Evolutionary conservation across 176 grass and related monocot species (phyloP).

Genomic region (Aechmea fasciata): DNA sequence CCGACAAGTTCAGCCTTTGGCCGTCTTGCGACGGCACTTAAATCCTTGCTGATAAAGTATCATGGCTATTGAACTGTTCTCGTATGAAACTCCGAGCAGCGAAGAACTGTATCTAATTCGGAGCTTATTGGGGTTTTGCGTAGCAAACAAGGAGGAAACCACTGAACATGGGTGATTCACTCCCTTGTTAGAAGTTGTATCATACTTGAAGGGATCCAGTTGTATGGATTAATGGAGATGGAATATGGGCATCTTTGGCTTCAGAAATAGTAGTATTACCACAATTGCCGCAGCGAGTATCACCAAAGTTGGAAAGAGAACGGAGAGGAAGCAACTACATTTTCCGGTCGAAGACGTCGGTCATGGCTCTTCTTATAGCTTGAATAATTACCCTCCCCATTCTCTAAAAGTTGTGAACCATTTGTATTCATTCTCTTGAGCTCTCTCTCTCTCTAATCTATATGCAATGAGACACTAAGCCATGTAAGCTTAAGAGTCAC

Average conservation of each 20-base stretch:
- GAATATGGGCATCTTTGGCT: conserved; percentile 72
- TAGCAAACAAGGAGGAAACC: conserved; percentile 49
- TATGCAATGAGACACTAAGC: conserved; percentile 10
- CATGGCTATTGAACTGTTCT: conserved; percentile 41
- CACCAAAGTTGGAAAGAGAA: conserved; percentile 33
- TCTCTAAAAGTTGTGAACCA: conserved; percentile 2
- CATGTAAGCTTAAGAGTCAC: conserved; percentile 18
- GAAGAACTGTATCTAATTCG: conserved; percentile 63
- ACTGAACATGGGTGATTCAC: conserved; percentile 42
- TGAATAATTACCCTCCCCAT: neutral
- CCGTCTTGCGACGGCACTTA: no score
- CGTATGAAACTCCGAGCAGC: conserved; percentile 45
- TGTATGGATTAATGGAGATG: conserved; percentile 54
- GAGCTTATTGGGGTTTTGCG: conserved; percentile 63
- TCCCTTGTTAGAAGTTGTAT: conserved; percentile 15
- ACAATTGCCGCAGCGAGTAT: conserved; percentile 29
- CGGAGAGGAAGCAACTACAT: conserved; percentile 36
- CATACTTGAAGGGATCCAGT: conserved; percentile 29
- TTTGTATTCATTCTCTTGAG: conserved; percentile 8
- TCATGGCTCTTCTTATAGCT: conserved; percentile 19
- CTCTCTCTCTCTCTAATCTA: conserved; percentile 17
- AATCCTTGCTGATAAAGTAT: no score
- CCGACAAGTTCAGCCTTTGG: no score
- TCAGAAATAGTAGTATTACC: conserved; percentile 41
- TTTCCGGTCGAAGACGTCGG: conserved; percentile 18